Conservation (phyloP, 164 flowering plant species). For the Kalanchoe fedtschenkoi region DNA sequence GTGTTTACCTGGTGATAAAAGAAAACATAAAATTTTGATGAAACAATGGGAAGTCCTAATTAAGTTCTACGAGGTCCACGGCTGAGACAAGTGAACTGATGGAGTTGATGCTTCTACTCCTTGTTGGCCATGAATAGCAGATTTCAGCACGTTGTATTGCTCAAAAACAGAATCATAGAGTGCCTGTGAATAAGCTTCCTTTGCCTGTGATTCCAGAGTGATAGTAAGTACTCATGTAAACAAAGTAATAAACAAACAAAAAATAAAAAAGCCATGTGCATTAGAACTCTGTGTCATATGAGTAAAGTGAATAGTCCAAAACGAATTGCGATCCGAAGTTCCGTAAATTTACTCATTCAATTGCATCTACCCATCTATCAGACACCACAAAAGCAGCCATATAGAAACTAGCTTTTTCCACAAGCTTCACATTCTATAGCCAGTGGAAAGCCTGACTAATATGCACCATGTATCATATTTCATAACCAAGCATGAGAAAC, state of each 20-base stretch:
- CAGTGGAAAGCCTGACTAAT: not conserved
- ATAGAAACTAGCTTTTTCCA: too few relatives aligned
- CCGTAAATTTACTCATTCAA: not conserved
- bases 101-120: slow-evolving; percentile 62
- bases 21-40: not conserved
- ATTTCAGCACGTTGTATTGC: slow-evolving; percentile 66
- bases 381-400: not conserved
- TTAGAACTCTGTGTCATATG: not conserved
- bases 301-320: not conserved
- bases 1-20: slow-evolving; percentile 13
- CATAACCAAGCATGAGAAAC: not conserved
- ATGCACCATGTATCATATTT: not conserved
- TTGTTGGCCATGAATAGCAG: slow-evolving; percentile 62
- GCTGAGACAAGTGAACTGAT: slow-evolving; percentile 56
- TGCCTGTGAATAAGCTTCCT: slow-evolving; percentile 38
- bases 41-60: not conserved
- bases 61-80: slow-evolving; percentile 37
- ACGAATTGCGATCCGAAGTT: not conserved
- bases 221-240: slow-evolving; percentile 4
- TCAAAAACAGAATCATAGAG: slow-evolving; percentile 46
- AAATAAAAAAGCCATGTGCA: not conserved
- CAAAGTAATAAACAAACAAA: not conserved
- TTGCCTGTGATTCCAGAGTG: slow-evolving; percentile 42
- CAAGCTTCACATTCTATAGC: not conserved
- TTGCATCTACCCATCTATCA: not conserved